Evolutionary conservation across 352 stramenopile species (phyloP).

Genomic region (Globisporangium spiculum): DNA sequence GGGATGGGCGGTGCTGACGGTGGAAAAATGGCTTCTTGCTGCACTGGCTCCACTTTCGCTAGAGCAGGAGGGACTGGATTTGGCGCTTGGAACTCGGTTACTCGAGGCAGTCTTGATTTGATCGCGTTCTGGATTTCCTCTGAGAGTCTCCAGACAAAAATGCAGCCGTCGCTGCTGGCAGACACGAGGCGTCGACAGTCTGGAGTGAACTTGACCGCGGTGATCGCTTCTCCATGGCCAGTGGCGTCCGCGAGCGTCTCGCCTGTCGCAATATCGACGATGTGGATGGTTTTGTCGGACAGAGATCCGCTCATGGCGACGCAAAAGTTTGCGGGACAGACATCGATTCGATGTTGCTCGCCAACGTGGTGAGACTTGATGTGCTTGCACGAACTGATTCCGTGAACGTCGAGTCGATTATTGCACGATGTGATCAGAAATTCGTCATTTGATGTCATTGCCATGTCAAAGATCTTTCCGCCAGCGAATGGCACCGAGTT

Average conservation of each 20-base stretch:
- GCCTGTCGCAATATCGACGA: constrained; percentile 80
- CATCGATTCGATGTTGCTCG: constrained; percentile 66
- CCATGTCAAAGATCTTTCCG: constrained; percentile 80
- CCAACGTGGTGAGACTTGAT: constrained; percentile 58
- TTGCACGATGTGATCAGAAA: constrained; percentile 68
- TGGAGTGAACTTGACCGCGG: constrained; percentile 74
- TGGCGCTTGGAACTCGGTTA: constrained; percentile 27
- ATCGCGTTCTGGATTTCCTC: constrained; percentile 73
- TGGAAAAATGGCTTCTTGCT: constrained; percentile 25
- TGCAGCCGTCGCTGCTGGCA: constrained; percentile 76
- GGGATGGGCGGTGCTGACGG: constrained; percentile 24
- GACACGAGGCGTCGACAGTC: constrained; percentile 87
- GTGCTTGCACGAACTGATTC: constrained; percentile 55
- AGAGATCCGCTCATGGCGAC: constrained; percentile 80
- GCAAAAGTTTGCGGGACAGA: constrained; percentile 66
- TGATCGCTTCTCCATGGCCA: constrained; percentile 85
- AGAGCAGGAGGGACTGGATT: constrained; percentile 26
- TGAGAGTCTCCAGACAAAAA: constrained; percentile 87
- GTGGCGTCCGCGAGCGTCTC: constrained; percentile 73
- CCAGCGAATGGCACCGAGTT: constrained; percentile 48
- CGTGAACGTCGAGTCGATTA: constrained; percentile 80
- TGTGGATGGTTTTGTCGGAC: constrained; percentile 83
- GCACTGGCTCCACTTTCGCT: constrained; percentile 8
- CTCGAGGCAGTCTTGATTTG: constrained; percentile 46
- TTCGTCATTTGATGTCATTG: constrained; percentile 69